Base-by-base conservation (phyloP, 768 basidiomycete species). In the Boletus sp. region DNA sequence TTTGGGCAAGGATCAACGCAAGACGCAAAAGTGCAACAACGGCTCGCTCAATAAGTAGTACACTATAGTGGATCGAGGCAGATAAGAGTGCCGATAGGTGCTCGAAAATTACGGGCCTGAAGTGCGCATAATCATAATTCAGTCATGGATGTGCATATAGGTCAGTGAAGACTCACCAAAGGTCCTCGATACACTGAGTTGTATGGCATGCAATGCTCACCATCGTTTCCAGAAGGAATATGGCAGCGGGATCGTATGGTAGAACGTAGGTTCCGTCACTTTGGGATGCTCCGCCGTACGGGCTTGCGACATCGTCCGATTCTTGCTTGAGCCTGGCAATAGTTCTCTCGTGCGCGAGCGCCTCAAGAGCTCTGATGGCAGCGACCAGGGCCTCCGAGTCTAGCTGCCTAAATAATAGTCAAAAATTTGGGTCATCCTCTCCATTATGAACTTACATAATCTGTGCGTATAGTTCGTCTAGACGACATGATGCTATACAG, bases 181-280 rank as follows among this genome's bases (percentile, higher is more conserved):
- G 80, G 42, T 98, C 94, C 52, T 87, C 87, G 27, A 98, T 87
- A 61, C 87, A 80, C 55, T 85, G 81, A 8, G 86, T 81, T 2
- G 87, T 82, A 54, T 91, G 84, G 58, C 82, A 85, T 2, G 88
- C 80, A 38, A 98, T 84, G 70, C 93, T 96, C 59, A 93, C 85
- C 88, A 98, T 96, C 47, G 84, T 90, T 71, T 99, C 97, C 56
- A 98, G 72, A 35, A 98, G 83, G 73, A 98, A 96, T 1, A 97
- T 87, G 8, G 94, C 91, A 4, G 93, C 91, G 11, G 97, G 93
- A 68, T 99, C 97, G 63, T 98, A 99, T 10, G 95, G 84, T 9
- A 96, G 73, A 47, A 86, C 80, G 50, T 77, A 80, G 2, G 72
- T 64, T 6, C 68, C 75, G 29, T 80, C 80, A 64, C 73, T 73